Percentiles rank a stretch among this genome's conserved stretches.
phyloP scores from a whole-genome alignment of 2,329 filamentous ascomycete species.

The Arthroderma sp. region DNA sequence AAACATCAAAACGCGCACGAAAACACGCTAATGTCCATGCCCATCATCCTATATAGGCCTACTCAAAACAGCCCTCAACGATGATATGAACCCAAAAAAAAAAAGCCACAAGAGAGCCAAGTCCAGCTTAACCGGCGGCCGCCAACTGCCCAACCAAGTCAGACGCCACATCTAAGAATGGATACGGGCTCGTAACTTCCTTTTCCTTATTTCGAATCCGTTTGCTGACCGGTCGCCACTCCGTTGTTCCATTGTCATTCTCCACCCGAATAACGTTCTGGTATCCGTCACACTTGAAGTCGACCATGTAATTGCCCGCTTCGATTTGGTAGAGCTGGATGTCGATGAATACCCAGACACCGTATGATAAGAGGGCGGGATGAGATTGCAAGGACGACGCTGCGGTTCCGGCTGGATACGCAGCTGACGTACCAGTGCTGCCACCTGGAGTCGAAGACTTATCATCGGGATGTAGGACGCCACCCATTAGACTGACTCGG shows the following conservation, averaged over 20 bases:
- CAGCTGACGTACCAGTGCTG: conserved; percentile 10
- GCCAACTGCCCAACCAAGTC: conserved; percentile 87
- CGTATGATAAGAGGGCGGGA: conserved; percentile 42
- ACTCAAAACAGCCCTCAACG: too few species aligned
- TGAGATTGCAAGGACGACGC: conserved; percentile 32
- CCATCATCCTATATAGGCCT: too few species aligned
- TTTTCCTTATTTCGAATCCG: conserved; percentile 62
- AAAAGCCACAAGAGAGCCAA: not conserved
- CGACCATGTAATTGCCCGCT: conserved; percentile 81
- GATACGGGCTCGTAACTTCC: conserved; percentile 87
- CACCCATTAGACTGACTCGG: conserved; percentile 24
- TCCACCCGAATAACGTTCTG: conserved; percentile 59
- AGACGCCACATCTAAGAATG: conserved; percentile 87
- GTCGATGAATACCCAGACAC: conserved; percentile 85
- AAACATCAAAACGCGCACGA: too few species aligned
- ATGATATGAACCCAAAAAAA: not conserved
- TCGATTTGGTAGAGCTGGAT: conserved; percentile 96
- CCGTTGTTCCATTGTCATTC: conserved; percentile 22
- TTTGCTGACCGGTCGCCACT: conserved; percentile 37
- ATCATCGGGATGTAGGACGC: conserved; percentile 20
- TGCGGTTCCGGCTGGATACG: conserved; percentile 20
- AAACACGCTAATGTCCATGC: too few species aligned
- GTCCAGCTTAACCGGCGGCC: conserved; percentile 49
- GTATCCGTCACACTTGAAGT: conserved; percentile 97
- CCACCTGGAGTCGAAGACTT: conserved; percentile 18